These are phyloP conservation scores for Ocimum tenuiflorum DNA, from an alignment of 257 asterid species.

Conservation along the genomic window DNA sequence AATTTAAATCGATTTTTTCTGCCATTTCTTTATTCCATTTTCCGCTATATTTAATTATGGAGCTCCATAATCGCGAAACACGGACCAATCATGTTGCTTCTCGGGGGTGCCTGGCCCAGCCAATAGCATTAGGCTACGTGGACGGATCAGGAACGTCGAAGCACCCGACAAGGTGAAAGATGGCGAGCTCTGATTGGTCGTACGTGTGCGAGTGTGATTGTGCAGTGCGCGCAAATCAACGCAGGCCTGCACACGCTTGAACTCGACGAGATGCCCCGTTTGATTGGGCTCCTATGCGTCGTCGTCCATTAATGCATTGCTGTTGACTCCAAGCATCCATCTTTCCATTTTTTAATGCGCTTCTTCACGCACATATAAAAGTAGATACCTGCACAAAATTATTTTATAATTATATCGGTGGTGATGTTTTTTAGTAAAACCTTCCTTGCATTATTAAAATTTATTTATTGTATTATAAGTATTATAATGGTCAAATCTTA, in stretches of 20 bases:
- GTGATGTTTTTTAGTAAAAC: no score
- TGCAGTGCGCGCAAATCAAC: conserved; percentile 17
- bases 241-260: conserved; percentile 10
- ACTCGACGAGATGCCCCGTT: not conserved
- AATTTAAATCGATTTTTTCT: conserved; percentile 24
- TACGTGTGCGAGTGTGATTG: conserved; percentile 14
- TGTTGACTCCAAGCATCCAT: no score
- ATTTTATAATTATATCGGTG: no score
- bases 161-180: conserved; percentile 22
- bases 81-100: conserved; percentile 43
- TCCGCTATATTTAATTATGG: conserved; percentile 10
- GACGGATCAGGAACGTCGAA: conserved; percentile 25
- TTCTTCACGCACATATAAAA: no score
- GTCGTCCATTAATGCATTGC: not conserved
- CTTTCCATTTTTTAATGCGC: no score
- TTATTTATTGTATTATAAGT: no score
- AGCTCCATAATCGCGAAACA: conserved; percentile 21
- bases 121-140: conserved; percentile 42
- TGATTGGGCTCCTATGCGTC: not conserved
- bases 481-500: no score
- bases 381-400: no score
- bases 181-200: conserved; percentile 26
- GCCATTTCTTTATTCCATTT: not conserved
- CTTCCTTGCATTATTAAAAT: no score
- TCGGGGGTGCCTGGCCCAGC: not conserved